phyloP scores from a whole-genome alignment of 306 rosid genomes.

The Quercus robur region DNA sequence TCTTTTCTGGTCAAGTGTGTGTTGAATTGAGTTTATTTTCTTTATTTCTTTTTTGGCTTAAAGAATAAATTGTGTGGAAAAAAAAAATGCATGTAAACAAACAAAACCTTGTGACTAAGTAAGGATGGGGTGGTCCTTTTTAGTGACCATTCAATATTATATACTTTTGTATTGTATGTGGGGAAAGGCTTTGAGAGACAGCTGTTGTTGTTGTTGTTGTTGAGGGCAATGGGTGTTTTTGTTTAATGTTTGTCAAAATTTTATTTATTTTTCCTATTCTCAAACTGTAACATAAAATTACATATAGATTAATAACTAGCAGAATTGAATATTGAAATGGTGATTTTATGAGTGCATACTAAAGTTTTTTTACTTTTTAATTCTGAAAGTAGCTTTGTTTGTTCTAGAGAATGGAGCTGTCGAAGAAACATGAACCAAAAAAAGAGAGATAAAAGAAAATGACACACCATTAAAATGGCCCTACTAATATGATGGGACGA shows the following conservation, averaged over 20 bases:
- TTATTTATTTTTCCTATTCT: not conserved
- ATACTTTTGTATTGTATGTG: constrained; percentile 36
- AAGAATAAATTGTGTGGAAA: too few relatives aligned
- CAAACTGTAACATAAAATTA: too few relatives aligned
- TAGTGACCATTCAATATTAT: constrained; percentile 35
- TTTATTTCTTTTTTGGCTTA: not conserved
- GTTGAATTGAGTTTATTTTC: not conserved
- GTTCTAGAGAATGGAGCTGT: too few relatives aligned
- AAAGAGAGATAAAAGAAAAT: not conserved
- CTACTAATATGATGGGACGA: not conserved
- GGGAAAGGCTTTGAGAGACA: constrained; percentile 58
- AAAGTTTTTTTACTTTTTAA: too few relatives aligned
- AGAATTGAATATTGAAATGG: too few relatives aligned
- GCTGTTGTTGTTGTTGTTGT: constrained; percentile 28
- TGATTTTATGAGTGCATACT: too few relatives aligned
- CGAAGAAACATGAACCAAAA: too few relatives aligned
- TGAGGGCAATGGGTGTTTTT: not conserved
- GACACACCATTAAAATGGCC: not conserved
- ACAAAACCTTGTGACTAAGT: constrained; percentile 47
- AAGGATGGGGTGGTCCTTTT: constrained; percentile 87
- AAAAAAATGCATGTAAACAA: constrained; percentile 44
- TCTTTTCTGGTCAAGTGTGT: too few relatives aligned
- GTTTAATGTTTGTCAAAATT: not conserved
- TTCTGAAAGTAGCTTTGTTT: too few relatives aligned
- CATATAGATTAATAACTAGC: too few relatives aligned